Evolutionary conservation across 2,329 filamentous ascomycete genomes (phyloP), one percentile per base, ranked within the genome.

Genomic region (Neophaeococcomyces aloes): DNA sequence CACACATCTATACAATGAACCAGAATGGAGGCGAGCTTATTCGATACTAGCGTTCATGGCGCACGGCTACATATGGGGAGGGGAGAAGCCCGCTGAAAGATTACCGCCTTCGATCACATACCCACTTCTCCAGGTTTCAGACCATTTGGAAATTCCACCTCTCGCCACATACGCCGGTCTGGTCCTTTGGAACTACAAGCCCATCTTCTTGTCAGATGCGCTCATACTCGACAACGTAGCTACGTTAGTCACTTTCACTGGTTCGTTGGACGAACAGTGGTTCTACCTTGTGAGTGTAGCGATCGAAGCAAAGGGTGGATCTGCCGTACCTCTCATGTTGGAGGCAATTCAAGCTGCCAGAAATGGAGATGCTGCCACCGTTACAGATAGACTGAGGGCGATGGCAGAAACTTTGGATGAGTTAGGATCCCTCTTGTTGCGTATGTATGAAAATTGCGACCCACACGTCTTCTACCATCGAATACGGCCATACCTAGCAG

Each of bases 121-220:
- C 23, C 91, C 91, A 0, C 75, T 96, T 52, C 71, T 94, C 40
- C 68, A 80, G 51, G 75, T 93, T 36, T 89, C 85, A 54, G 70
- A 75, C 34, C 78, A 79, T 49, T 76, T 98, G 14, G 85, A 96
- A 58, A 71, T 98, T 19, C 88, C 86, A 5, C 85, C 88, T 1
- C 89, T 98, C 21, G 91, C 89, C 37, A 95, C 89, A 14, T 98
- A 95, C 61, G 86, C 91, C 5, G 86, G 83, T 6, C 72, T 95
- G 3, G 89, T 86, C 53, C 72, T 98, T 19, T 98, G 91, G 91
- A 98, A 98, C 66, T 96, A 87, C 72, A 89, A 88, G 64, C 86
- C 88, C 0, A 75, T 96, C 43, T 95, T 96, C 59, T 67, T 79
- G 47, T 78, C 86, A 49, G 88, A 95, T 62, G 75, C 76, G 29